These are phyloP conservation scores for peach (Prunus persica) DNA, from an alignment of 306 rosid species.

Conservation along the genomic window DNA sequence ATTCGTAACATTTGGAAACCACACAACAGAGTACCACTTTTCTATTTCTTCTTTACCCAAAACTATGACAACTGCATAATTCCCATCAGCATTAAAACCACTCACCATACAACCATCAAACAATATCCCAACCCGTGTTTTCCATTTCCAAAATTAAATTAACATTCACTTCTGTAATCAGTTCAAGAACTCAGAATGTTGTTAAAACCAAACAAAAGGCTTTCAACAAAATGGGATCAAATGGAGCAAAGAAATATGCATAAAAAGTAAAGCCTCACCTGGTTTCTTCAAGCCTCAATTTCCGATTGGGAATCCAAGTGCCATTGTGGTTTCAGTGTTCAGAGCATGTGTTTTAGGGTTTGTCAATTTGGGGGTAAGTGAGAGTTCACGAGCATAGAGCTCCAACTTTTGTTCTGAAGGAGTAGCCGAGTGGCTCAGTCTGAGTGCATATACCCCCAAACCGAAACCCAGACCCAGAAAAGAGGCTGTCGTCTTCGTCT, in stretches of 20 bases:
- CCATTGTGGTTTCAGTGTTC: neutral
- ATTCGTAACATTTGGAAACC: neutral
- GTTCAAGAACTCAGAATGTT: too few relatives aligned
- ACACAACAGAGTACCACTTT: neutral
- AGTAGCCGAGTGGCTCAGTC: neutral
- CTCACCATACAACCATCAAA: neutral
- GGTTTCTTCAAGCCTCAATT: neutral
- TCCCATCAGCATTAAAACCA: neutral
- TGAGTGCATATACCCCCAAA: neutral
- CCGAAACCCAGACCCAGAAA: conserved; percentile 9
- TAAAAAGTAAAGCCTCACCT: neutral
- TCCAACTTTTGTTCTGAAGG: neutral
- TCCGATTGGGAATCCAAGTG: neutral
- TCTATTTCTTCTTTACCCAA: neutral
- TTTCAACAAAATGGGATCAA: neutral
- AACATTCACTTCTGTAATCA: neutral
- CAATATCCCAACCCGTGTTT: too few relatives aligned
- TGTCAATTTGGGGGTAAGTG: neutral
- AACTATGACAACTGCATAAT: too few relatives aligned
- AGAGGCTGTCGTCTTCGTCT: neutral
- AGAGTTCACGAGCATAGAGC: neutral
- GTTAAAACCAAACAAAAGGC: neutral
- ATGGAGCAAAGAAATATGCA: neutral
- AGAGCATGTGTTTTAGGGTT: neutral
- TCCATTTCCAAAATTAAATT: too few relatives aligned